A percentile compares a stretch with the other conserved stretches of the same genome.
phyloP scores from a whole-genome alignment of 768 basidiomycete species.

The Agaricus bisporus region DNA sequence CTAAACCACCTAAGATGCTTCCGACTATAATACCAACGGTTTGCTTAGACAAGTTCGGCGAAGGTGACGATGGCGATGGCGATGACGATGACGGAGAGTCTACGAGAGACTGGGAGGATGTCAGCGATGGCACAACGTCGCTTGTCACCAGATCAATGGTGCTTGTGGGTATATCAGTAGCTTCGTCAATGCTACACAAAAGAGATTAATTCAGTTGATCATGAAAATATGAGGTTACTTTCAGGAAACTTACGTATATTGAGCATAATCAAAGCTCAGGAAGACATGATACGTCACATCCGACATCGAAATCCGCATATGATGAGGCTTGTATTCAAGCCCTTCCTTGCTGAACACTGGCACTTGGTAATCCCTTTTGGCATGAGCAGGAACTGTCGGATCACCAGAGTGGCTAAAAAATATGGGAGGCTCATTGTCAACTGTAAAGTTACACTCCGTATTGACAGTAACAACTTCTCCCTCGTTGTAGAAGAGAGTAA shows the following conservation, averaged over 20 bases:
- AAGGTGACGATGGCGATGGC: neutral
- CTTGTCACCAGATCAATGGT: too few relatives aligned
- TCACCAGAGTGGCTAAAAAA: slow-evolving; percentile 16
- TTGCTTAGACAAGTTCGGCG: neutral
- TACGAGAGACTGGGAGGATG: neutral
- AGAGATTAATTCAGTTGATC: neutral
- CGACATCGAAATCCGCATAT: slow-evolving; percentile 8
- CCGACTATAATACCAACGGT: slow-evolving; percentile 3
- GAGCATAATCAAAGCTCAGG: slow-evolving; percentile 14
- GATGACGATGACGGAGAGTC: neutral
- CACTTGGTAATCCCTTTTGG: slow-evolving; percentile 14
- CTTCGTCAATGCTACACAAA: slow-evolving; percentile 1
- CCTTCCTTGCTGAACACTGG: slow-evolving; percentile 15
- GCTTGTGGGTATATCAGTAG: neutral
- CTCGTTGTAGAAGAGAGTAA: slow-evolving; percentile 29
- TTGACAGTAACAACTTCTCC: slow-evolving; percentile 16
- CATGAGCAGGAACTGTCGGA: slow-evolving; percentile 3
- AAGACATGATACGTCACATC: slow-evolving; percentile 8
- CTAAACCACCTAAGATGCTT: slow-evolving; percentile 4
- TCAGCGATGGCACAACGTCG: neutral
- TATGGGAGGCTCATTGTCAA: slow-evolving; percentile 13
- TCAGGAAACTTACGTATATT: slow-evolving; percentile 11
- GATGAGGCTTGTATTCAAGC: slow-evolving; percentile 10
- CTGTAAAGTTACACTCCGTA: slow-evolving; percentile 20
- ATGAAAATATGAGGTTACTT: neutral